Conservation (phyloP, 805 yeast species). For the Priceomyces melissophilus region DNA sequence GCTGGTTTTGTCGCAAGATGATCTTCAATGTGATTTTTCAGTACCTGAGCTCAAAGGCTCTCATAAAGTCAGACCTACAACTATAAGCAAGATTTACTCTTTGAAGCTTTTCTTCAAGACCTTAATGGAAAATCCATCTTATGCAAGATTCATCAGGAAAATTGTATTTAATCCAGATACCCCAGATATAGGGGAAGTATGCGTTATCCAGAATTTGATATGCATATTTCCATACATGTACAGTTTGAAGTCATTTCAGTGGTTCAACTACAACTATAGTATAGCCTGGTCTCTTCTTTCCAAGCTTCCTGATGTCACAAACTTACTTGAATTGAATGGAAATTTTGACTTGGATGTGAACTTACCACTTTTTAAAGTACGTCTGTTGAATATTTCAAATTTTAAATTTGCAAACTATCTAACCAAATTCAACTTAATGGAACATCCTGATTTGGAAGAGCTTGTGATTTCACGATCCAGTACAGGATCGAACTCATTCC, state of each 20-base stretch:
- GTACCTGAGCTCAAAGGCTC: background rate
- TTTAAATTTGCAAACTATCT: conserved; percentile 3
- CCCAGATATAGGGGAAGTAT: conserved; percentile 25
- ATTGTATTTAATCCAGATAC: conserved; percentile 11
- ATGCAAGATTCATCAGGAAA: conserved; percentile 11
- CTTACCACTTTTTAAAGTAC: conserved; percentile 8
- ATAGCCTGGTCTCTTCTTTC: conserved; percentile 12
- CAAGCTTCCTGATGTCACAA: conserved; percentile 10
- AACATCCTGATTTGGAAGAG: conserved; percentile 4
- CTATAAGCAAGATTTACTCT: conserved; percentile 12
- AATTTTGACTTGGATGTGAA: conserved; percentile 11
- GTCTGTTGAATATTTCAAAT: conserved; percentile 13
- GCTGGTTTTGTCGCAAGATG: background rate
- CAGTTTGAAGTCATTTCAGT: conserved; percentile 14
- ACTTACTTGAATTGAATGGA: conserved; percentile 12
- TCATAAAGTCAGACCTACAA: background rate
- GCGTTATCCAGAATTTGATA: conserved; percentile 13
- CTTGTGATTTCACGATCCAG: conserved; percentile 4
- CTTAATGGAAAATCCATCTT: conserved; percentile 8
- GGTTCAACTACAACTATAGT: conserved; percentile 16
- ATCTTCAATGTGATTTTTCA: background rate
- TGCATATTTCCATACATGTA: conserved; percentile 13
- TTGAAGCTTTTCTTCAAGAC: conserved; percentile 17
- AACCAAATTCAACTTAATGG: conserved; percentile 2
- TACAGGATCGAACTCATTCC: conserved; percentile 5